Evolutionary conservation across 352 stramenopile genomes (phyloP).

Genomic region (Sclerospora graminicola): DNA sequence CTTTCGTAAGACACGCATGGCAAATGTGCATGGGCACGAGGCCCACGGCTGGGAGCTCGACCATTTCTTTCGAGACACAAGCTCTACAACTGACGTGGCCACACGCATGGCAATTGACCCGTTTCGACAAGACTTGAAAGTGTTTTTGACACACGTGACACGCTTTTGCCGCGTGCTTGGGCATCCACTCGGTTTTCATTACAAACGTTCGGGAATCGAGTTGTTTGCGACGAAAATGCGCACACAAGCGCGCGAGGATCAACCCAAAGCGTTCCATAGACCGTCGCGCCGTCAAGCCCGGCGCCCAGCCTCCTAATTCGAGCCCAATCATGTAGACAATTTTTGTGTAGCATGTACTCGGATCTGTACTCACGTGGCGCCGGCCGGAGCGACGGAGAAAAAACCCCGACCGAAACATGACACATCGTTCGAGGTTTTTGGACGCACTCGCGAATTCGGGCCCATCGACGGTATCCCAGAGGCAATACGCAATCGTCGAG

Average conservation of each 20-base stretch:
- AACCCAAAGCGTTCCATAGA: conserved; percentile 37
- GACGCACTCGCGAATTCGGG: conserved; percentile 12
- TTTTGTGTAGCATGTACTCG: conserved; percentile 24
- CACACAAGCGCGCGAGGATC: conserved; percentile 29
- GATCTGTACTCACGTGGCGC: conserved; percentile 3
- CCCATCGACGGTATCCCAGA: conserved; percentile 49
- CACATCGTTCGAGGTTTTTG: conserved; percentile 13
- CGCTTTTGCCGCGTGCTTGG: conserved; percentile 17
- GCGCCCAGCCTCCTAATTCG: conserved; percentile 23
- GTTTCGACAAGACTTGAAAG: conserved; percentile 31
- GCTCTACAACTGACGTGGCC: conserved; percentile 26
- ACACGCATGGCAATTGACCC: conserved; percentile 31
- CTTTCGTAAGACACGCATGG: conserved; percentile 21
- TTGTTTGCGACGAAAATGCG: conserved; percentile 34
- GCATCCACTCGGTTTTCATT: conserved; percentile 32
- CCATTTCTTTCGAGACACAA: conserved; percentile 26
- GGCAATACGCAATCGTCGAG: conserved; percentile 44
- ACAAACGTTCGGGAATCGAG: conserved; percentile 40
- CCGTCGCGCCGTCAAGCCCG: conserved; percentile 22
- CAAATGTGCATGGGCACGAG: conserved; percentile 34
- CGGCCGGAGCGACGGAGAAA: conserved; percentile 25
- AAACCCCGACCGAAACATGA: conserved; percentile 45
- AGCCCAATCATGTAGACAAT: conserved; percentile 50
- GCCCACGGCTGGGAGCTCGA: conserved; percentile 28
- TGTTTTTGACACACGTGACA: conserved; percentile 25